Evolutionary conservation across 1,284 basidiomycete genomes (phyloP).

Genomic region (Microbotryum silenes-acaulis): DNA sequence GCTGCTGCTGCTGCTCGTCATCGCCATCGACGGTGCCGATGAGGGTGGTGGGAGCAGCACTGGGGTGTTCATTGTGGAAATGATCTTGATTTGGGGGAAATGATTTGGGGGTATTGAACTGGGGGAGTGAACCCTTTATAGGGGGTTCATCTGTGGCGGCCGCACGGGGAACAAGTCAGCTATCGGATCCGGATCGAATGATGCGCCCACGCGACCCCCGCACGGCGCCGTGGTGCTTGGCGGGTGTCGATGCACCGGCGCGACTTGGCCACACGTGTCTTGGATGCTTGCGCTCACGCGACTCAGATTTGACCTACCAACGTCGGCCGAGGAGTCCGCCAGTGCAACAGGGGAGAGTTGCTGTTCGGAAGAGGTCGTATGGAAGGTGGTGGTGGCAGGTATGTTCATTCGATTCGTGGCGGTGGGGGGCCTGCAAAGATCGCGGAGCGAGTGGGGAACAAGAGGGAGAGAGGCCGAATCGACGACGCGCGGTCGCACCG

Average conservation of each 20-base stretch:
- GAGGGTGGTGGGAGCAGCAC: background rate
- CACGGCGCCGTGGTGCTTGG: too few relatives aligned
- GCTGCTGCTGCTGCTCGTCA: background rate
- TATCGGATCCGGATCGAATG: constrained; percentile 7
- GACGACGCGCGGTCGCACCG: too few relatives aligned
- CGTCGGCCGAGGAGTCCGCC: too few relatives aligned
- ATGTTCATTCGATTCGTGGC: too few relatives aligned
- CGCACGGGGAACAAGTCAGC: background rate
- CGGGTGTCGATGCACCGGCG: background rate
- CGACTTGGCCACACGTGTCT: too few relatives aligned
- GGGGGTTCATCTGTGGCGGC: constrained; percentile 9
- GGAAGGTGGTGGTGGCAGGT: too few relatives aligned
- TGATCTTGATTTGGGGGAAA: background rate
- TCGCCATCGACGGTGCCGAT: constrained; percentile 4
- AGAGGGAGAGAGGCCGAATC: too few relatives aligned
- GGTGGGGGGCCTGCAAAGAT: background rate
- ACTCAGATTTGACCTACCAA: background rate
- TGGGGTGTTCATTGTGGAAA: background rate
- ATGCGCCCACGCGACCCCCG: background rate
- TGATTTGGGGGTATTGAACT: background rate
- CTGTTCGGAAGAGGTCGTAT: too few relatives aligned
- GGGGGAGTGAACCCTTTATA: constrained; percentile 15
- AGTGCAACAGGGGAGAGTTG: too few relatives aligned
- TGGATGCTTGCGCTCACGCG: background rate
- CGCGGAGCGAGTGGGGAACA: background rate